These are phyloP conservation scores for Ogataea parapolymorpha DNA, from an alignment of 805 yeast species.

Conservation along the genomic window DNA sequence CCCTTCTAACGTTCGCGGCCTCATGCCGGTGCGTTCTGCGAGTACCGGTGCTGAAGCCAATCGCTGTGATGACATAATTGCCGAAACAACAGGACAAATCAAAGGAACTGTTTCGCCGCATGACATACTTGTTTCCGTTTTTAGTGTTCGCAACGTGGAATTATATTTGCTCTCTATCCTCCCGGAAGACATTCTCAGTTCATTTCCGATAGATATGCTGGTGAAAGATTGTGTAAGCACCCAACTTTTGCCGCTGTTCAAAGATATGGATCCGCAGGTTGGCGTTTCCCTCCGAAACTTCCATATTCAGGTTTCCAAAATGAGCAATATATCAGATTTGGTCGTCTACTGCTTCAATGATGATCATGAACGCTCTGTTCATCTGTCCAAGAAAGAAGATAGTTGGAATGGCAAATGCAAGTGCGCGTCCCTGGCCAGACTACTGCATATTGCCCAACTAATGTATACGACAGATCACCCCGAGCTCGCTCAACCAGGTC, in stretches of 20 bases:
- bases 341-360: conserved; percentile 66
- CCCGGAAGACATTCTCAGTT: conserved; percentile 18
- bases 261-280: conserved; percentile 59
- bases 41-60: conserved; percentile 30
- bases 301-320: conserved; percentile 79
- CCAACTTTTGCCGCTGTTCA: conserved; percentile 49
- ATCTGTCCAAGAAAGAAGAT: conserved; percentile 9
- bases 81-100: conserved; percentile 43
- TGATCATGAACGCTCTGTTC: conserved; percentile 30
- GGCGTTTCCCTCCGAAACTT: conserved; percentile 82
- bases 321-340: conserved; percentile 70
- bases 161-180: conserved; percentile 29
- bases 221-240: conserved; percentile 42
- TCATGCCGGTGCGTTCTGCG: conserved; percentile 33
- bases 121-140: conserved; percentile 52
- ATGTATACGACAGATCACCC: conserved; percentile 25
- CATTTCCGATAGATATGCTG: conserved; percentile 29
- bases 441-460: conserved; percentile 43
- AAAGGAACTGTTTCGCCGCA: conserved; percentile 52
- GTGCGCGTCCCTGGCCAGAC: conserved; percentile 38
- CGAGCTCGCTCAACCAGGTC: conserved; percentile 14
- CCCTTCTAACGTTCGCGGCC: conserved; percentile 24
- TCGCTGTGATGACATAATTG: conserved; percentile 29
- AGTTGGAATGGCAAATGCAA: conserved; percentile 28
- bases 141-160: conserved; percentile 26